Base-by-base conservation (phyloP, 2,329 filamentous ascomycete species). In the Fusarium tuaranense region DNA sequence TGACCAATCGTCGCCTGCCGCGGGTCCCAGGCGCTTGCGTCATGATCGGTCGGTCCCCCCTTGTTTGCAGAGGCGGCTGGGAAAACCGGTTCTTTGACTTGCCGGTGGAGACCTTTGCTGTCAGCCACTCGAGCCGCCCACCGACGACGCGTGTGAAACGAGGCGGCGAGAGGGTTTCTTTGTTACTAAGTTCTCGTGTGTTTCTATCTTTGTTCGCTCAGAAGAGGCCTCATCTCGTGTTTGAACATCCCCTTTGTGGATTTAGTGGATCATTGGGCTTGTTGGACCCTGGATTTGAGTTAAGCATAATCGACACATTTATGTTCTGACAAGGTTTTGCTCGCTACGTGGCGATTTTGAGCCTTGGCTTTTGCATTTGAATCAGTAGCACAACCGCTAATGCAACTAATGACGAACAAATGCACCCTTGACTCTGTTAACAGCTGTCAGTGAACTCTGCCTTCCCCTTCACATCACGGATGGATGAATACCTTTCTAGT, bases 181-280 rank as follows among this genome's bases (percentile, higher is more conserved):
- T 22, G 53, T 34, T 34, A 16, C 3, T 13, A 34, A 12, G 2
- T n/a, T 20, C 5, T 27, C 18, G 12, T 34, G 67, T 59, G 67
- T 59, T 70, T 64, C 71, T 74, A 71, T 69, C 59, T 62, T 74
- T 74, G 41, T 55, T 63, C 58, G 41, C 22, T 51, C 25, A 68
- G 61, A 73, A 73, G 70, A 74, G 70, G 60, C 69, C 68, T 73
- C 66, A 68, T 41, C 71, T 74, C 70, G 70, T 64, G 70, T 68
- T 68, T 57, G 51, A 22, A 44, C 48, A 7, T 48, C 39, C 57
- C 34, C 46, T 58, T 48, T 58, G 16, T 55, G 14, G 27, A 20
- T n/a, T 55, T 22, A 46, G 63, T 65, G 63, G 71, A 65, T 14
- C 16, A 25, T 5, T 22, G n/a, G 12, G n/a, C 13, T 41, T 6